Evolutionary conservation across 768 basidiomycete genomes (phyloP).

Genomic region (Mycena indigotica): DNA sequence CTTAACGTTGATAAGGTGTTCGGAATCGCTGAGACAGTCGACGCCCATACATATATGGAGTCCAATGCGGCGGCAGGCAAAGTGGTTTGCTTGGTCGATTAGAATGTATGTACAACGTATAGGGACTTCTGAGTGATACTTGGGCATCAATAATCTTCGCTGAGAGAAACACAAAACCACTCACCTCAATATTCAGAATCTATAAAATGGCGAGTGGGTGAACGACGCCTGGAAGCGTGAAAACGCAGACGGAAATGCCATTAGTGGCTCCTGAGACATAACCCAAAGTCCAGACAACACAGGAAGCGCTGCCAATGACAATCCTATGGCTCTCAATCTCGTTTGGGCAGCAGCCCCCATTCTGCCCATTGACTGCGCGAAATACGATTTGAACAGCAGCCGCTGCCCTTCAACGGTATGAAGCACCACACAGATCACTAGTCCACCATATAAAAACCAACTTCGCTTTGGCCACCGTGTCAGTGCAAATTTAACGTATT

Average conservation of each 20-base stretch:
- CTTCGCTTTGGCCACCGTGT: slow-evolving; percentile 62
- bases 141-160: too few relatives aligned
- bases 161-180: too few relatives aligned
- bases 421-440: slow-evolving; percentile 55
- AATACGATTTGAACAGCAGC: slow-evolving; percentile 54
- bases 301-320: slow-evolving; percentile 46
- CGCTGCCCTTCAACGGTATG: slow-evolving; percentile 67
- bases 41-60: slow-evolving; percentile 29
- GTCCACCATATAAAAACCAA: slow-evolving; percentile 62
- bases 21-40: slow-evolving; percentile 22
- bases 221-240: slow-evolving; percentile 57
- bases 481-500: slow-evolving; percentile 78
- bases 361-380: slow-evolving; percentile 31
- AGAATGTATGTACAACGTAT: background rate
- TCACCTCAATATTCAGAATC: slow-evolving; percentile 40
- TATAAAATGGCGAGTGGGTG: slow-evolving; percentile 48
- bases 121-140: background rate
- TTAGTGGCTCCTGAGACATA: slow-evolving; percentile 59
- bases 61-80: slow-evolving; percentile 27
- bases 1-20: slow-evolving; percentile 27
- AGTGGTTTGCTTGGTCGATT: slow-evolving; percentile 28
- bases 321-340: slow-evolving; percentile 31
- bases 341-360: slow-evolving; percentile 23
- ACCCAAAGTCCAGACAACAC: slow-evolving; percentile 57
- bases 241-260: slow-evolving; percentile 53